Evolutionary conservation across 306 rosid genomes (phyloP), one percentile per base, ranked within the genome.

Genomic region (Cyamopsis tetragonoloba): DNA sequence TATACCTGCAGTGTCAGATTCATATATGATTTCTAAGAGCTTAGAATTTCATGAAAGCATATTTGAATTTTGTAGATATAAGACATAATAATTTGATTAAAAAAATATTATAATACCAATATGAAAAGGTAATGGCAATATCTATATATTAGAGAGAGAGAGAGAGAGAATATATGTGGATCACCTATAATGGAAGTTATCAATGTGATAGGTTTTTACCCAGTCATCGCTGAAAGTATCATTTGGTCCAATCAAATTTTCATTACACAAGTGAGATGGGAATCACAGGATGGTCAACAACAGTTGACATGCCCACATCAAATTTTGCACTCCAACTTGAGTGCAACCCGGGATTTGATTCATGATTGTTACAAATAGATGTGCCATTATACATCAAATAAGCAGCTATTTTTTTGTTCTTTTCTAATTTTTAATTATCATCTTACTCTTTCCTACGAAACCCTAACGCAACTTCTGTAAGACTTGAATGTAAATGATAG

Each of bases 1-100:
- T 49, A 39, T 70, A 44, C 89, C 98, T 89, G 86, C 87, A 85
- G 69, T 46, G 62, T 32, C 59, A 62, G 30, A 81, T 72, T 47
- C 22, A 66, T 31, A 56, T 15, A 34, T 53, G 34, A 53, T 50
- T 64, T 30, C n/a, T 24, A 37, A 48, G 47, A 74, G 56, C 63
- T 56, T 50, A 64, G 34, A 64, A 47, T 35, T 70, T 70, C 17
- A 27, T 3, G 8, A 48, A 53, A 43, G 68, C 19, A 62, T 10
- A 18, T 77, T 5, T 18, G 24, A 70, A 37, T 34, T 38, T 9
- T 54, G 41, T 31, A 31, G 61, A 44, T 43, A 43, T 34, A 64
- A 49, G 27, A 48, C 58, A 71, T 28, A 37, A 48, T 27, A 39
- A 31, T 38, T 44, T 47, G 43, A 22, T 37, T 11, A 64, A 65